Evolutionary conservation across 2,329 filamentous ascomycete genomes (phyloP).

Genomic region (Penicillium sp.): DNA sequence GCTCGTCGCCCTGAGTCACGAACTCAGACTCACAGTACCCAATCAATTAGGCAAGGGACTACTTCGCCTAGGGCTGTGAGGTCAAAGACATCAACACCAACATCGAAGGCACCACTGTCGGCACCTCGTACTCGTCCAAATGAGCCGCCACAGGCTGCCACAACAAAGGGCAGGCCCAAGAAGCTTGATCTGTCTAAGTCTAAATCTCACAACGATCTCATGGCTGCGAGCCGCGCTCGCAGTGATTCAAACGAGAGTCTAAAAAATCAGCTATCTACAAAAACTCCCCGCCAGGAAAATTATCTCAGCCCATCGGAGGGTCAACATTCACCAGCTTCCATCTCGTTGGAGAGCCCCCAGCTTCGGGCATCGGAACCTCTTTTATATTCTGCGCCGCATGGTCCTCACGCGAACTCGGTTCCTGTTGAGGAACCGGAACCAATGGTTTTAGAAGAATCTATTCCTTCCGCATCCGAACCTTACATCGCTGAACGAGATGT

Average conservation of each 20-base stretch:
- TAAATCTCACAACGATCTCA: slow-evolving; percentile 27
- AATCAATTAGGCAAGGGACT: slow-evolving; percentile 15
- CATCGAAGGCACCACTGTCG: slow-evolving; percentile 25
- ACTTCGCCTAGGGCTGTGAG: slow-evolving; percentile 26
- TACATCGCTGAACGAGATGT: background rate
- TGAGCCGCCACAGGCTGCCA: slow-evolving; percentile 30
- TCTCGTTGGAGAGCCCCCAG: slow-evolving; percentile 23
- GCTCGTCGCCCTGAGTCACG: slow-evolving; percentile 47
- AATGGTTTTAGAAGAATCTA: slow-evolving; percentile 10
- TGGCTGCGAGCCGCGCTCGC: slow-evolving; percentile 29
- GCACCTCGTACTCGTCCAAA: slow-evolving; percentile 36
- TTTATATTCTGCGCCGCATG: background rate
- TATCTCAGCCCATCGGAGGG: slow-evolving; percentile 54
- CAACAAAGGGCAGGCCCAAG: slow-evolving; percentile 35
- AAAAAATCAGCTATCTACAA: slow-evolving; percentile 10
- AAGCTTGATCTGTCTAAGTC: slow-evolving; percentile 34
- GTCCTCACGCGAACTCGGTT: slow-evolving; percentile 8
- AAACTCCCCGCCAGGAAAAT: slow-evolving; percentile 9
- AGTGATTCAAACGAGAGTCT: slow-evolving; percentile 27
- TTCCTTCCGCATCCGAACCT: slow-evolving; percentile 5
- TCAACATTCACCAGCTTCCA: slow-evolving; percentile 40
- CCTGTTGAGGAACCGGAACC: slow-evolving; percentile 14
- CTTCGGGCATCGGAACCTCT: slow-evolving; percentile 16
- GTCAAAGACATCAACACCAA: slow-evolving; percentile 34
- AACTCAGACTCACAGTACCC: slow-evolving; percentile 28